Evolutionary conservation across 163 green algal species (phyloP).

Genomic region (Scenedesmus sp.): DNA sequence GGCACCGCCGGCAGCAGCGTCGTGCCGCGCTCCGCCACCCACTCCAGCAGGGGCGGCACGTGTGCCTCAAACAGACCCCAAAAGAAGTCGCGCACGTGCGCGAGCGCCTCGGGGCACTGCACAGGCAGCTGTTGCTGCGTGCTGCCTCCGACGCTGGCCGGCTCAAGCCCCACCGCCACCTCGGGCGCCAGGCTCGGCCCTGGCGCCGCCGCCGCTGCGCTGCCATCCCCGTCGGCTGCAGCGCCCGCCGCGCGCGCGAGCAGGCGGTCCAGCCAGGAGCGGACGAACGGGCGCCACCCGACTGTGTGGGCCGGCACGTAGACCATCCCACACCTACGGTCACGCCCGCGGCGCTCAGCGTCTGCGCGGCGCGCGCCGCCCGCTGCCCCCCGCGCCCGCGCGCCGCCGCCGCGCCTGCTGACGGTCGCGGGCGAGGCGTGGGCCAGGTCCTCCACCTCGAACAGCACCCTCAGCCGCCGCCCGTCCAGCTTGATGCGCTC

Average conservation of each 20-base stretch:
- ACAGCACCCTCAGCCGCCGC: constrained; percentile 84
- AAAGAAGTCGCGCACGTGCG: not conserved
- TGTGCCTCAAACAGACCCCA: constrained; percentile 50
- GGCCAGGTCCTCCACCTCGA: constrained; percentile 85
- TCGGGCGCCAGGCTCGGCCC: too few relatives aligned
- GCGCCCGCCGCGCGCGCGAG: too few relatives aligned
- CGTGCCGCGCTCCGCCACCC: constrained; percentile 19
- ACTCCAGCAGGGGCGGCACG: constrained; percentile 51
- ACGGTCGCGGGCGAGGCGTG: constrained; percentile 85
- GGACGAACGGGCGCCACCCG: constrained; percentile 65
- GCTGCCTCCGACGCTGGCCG: too few relatives aligned
- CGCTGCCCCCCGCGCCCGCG: too few relatives aligned
- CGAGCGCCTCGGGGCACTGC: too few relatives aligned
- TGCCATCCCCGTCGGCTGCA: too few relatives aligned
- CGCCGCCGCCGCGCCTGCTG: constrained; percentile 73
- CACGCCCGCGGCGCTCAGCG: too few relatives aligned
- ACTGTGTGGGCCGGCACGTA: constrained; percentile 75
- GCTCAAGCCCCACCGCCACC: too few relatives aligned
- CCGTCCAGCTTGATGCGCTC: constrained; percentile 85
- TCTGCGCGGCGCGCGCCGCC: too few relatives aligned
- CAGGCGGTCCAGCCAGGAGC: constrained; percentile 47
- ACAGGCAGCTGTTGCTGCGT: too few relatives aligned
- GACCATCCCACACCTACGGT: too few relatives aligned
- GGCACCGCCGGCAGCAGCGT: constrained; percentile 66
- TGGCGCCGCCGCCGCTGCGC: not conserved